Conservation (phyloP, 305 asterid genomes). For the Fraxinus xanthoxyloides region DNA sequence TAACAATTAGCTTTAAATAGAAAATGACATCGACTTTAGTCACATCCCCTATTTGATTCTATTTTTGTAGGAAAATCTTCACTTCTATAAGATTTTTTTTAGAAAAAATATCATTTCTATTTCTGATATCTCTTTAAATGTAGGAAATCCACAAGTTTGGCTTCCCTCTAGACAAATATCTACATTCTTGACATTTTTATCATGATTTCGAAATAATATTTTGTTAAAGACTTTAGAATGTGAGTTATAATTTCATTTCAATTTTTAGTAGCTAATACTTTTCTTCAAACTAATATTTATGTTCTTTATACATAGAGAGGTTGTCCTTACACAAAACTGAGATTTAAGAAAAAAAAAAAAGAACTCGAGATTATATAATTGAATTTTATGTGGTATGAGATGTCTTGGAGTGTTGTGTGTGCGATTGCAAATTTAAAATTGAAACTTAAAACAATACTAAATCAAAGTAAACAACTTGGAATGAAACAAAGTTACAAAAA, state of each 20-base stretch:
- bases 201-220: neutral
- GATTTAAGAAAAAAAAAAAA: neutral
- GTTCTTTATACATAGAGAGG: neutral
- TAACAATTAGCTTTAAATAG: conserved; percentile 21
- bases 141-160: conserved; percentile 30
- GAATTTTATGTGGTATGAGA: neutral
- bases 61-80: conserved; percentile 17
- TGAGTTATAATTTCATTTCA: neutral
- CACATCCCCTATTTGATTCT: neutral
- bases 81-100: conserved; percentile 8
- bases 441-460: no score
- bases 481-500: no score
- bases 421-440: no score
- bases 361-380: neutral
- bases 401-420: neutral
- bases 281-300: neutral
- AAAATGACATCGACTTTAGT: conserved; percentile 40
- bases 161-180: conserved; percentile 7
- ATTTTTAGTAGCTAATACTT: neutral
- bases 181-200: neutral
- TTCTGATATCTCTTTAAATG: conserved; percentile 24
- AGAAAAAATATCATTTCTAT: neutral
- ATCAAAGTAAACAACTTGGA: no score
- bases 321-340: neutral
- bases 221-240: neutral